phyloP scores from a whole-genome alignment of 306 rosid species.

The Quercus engelmannii region DNA sequence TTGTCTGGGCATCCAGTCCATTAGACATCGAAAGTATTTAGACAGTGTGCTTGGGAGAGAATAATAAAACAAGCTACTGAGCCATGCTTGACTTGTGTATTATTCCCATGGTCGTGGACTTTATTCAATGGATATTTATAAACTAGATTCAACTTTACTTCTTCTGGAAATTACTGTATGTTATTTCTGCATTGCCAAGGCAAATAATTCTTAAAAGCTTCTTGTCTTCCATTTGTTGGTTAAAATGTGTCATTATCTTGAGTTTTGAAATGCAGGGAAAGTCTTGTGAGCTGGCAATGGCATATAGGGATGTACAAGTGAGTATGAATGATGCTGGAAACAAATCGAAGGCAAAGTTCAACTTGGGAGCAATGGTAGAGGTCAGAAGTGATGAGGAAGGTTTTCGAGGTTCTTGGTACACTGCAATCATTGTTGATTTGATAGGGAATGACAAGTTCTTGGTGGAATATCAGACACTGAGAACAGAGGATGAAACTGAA shows the following conservation, averaged over 20 bases:
- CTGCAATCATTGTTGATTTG: conserved; percentile 21
- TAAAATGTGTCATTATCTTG: neutral
- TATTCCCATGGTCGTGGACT: neutral
- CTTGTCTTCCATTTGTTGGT: neutral
- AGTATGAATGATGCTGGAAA: conserved; percentile 1
- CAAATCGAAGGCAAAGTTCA: conserved; percentile 6
- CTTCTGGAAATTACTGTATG: neutral
- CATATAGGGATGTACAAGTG: neutral
- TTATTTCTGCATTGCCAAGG: no score
- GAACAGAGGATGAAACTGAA: conserved; percentile 37
- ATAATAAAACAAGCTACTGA: conserved; percentile 2
- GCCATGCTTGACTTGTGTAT: conserved; percentile 1
- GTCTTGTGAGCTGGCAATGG: conserved; percentile 5
- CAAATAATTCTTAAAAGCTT: no score
- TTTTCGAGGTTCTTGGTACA: conserved; percentile 37
- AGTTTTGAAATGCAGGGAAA: conserved; percentile 9
- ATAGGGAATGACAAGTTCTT: conserved; percentile 26
- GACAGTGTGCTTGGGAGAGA: no score
- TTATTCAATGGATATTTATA: neutral
- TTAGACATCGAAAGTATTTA: no score
- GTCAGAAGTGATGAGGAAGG: conserved; percentile 46
- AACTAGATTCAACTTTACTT: neutral
- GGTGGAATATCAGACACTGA: conserved; percentile 39
- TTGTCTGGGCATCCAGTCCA: no score
- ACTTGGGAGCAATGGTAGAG: conserved; percentile 27